phyloP scores from a whole-genome alignment of 257 asterid genomes.

The Fraxinus cuspidata region DNA sequence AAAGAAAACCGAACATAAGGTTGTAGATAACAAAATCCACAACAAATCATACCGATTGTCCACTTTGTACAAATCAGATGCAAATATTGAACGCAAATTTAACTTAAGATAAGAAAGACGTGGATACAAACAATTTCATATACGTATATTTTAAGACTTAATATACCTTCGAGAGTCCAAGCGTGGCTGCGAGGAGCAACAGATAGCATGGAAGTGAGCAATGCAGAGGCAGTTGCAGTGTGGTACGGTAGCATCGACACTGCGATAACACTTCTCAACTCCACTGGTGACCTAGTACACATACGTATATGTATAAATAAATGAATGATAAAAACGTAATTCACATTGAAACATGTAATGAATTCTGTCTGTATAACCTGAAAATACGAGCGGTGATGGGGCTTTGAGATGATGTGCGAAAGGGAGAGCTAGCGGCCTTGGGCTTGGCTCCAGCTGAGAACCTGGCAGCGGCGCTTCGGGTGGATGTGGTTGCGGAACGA shows the following conservation, averaged over 20 bases:
- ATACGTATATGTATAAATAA: background rate
- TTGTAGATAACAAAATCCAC: background rate
- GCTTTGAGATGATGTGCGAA: constrained; percentile 59
- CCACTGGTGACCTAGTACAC: constrained; percentile 68
- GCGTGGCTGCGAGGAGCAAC: constrained; percentile 68
- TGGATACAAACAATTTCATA: background rate
- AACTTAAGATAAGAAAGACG: background rate
- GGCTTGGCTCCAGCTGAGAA: constrained; percentile 50
- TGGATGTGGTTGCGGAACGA: constrained; percentile 59
- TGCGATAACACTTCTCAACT: constrained; percentile 61
- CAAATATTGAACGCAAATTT: background rate
- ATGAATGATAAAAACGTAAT: background rate
- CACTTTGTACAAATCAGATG: constrained; percentile 4
- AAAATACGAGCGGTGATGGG: constrained; percentile 71
- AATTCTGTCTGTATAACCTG: constrained; percentile 41
- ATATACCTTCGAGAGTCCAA: constrained; percentile 85
- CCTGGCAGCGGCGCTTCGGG: constrained; percentile 54
- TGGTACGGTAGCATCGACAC: constrained; percentile 87
- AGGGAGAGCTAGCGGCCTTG: constrained; percentile 53
- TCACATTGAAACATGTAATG: background rate
- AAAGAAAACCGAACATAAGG: constrained; percentile 1
- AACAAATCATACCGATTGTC: background rate
- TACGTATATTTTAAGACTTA: background rate
- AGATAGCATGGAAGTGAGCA: constrained; percentile 86
- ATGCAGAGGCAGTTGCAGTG: constrained; percentile 83